Percentiles rank a stretch among this genome's conserved stretches.
Evolutionary conservation across 768 basidiomycete species (phyloP).

Genomic region (Lactarius akahatsu): DNA sequence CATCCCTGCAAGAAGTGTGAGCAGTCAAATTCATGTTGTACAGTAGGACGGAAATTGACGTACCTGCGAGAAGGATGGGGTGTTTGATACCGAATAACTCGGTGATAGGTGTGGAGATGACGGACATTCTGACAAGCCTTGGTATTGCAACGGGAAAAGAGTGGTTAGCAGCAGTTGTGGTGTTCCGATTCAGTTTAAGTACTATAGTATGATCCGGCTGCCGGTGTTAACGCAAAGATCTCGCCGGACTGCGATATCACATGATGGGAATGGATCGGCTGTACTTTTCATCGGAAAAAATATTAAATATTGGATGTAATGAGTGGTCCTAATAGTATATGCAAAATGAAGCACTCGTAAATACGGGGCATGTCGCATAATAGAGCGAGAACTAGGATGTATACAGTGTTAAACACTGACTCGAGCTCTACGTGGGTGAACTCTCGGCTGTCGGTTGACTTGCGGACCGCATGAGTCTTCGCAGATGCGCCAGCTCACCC

Average conservation of each 20-base stretch:
- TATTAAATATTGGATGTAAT: slow-evolving; percentile 18
- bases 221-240: background rate
- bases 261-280: background rate
- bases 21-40: background rate
- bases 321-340: slow-evolving; percentile 24
- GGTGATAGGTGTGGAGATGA: slow-evolving; percentile 81
- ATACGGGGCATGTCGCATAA: slow-evolving; percentile 11
- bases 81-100: slow-evolving; percentile 87
- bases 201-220: background rate
- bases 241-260: background rate
- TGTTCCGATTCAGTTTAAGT: background rate
- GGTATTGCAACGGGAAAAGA: background rate
- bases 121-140: slow-evolving; percentile 46
- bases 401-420: background rate
- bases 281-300: background rate
- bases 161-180: background rate
- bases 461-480: slow-evolving; percentile 68
- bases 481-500: slow-evolving; percentile 63
- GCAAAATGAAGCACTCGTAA: slow-evolving; percentile 23
- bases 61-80: slow-evolving; percentile 82
- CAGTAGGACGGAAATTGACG: slow-evolving; percentile 7
- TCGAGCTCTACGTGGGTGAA: slow-evolving; percentile 17
- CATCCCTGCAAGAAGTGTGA: slow-evolving; percentile 46
- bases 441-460: slow-evolving; percentile 30
- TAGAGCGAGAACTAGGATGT: too few species aligned